Percentiles rank a stretch among this genome's conserved stretches.
Conservation (phyloP, 352 stramenopile genomes). For the Phytophthora megakarya region DNA sequence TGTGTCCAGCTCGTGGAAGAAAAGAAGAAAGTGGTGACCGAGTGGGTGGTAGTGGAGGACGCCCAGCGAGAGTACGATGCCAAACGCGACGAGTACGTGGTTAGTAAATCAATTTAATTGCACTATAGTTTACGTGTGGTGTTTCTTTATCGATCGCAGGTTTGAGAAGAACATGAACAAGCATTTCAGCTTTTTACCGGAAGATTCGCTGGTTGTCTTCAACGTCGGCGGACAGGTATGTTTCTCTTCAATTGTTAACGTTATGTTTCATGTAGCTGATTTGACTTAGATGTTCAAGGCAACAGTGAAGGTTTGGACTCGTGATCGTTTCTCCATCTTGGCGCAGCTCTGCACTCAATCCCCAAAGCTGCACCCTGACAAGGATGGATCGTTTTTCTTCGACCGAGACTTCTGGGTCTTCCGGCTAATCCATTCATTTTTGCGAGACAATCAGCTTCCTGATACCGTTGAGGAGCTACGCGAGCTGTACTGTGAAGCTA, state of each 20-base stretch:
- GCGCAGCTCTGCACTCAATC: conserved; percentile 75
- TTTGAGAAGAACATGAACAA: conserved; percentile 65
- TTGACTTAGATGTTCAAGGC: conserved; percentile 63
- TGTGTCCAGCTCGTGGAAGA: conserved; percentile 63
- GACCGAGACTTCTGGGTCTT: conserved; percentile 80
- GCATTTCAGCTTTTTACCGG: conserved; percentile 59
- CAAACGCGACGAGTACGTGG: conserved; percentile 59
- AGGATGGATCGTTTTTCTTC: conserved; percentile 71
- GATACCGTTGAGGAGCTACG: conserved; percentile 60
- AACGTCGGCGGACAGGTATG: conserved; percentile 69
- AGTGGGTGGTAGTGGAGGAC: conserved; percentile 74
- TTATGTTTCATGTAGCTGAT: background rate
- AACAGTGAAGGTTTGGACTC: conserved; percentile 73
- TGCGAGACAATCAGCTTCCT: conserved; percentile 67
- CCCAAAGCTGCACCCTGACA: conserved; percentile 55
- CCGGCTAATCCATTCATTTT: conserved; percentile 69
- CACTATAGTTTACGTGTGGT: no score
- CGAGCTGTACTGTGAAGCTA: conserved; percentile 81
- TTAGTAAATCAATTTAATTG: background rate
- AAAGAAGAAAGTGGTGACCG: conserved; percentile 75
- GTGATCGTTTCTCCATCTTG: conserved; percentile 82
- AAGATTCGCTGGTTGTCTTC: conserved; percentile 62
- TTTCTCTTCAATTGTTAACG: no score
- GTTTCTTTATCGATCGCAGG: conserved; percentile 22
- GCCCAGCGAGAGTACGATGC: conserved; percentile 64